Conservation (phyloP, 2,329 filamentous ascomycete species). For the Nothomitra cinnamomea region DNA sequence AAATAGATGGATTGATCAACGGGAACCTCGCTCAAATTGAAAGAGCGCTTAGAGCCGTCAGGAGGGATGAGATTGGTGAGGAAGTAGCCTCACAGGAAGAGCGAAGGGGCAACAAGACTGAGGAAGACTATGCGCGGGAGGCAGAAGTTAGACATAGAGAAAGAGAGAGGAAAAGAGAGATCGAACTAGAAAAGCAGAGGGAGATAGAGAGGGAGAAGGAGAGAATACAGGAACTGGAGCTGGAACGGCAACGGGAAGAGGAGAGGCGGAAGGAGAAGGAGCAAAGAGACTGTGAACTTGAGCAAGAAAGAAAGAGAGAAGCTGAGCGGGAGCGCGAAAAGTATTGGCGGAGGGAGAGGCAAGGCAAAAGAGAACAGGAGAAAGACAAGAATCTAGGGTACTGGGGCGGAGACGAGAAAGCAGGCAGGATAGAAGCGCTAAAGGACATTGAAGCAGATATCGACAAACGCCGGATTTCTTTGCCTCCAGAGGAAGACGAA, state of each 20-base stretch:
- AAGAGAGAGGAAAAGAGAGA: conserved; percentile 43
- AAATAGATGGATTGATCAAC: conserved; percentile 52
- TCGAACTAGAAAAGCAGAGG: conserved; percentile 39
- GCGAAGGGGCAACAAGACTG: conserved; percentile 49
- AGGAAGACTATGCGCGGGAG: conserved; percentile 55
- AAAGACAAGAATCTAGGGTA: conserved; percentile 12
- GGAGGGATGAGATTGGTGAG: conserved; percentile 49
- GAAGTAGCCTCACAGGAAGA: conserved; percentile 51
- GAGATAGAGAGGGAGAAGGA: conserved; percentile 44
- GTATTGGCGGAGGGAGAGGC: conserved; percentile 25
- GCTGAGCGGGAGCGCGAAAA: conserved; percentile 20
- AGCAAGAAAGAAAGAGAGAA: conserved; percentile 28
- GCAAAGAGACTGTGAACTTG: conserved; percentile 14
- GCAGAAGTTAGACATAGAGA: conserved; percentile 42
- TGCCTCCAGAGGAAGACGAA: conserved; percentile 31
- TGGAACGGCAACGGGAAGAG: conserved; percentile 21
- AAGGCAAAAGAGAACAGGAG: conserved; percentile 27
- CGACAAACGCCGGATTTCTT: conserved; percentile 5
- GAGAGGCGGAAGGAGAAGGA: conserved; percentile 32
- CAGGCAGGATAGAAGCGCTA: conserved; percentile 16
- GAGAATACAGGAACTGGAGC: conserved; percentile 33
- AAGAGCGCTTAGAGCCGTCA: conserved; percentile 48
- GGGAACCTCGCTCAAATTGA: conserved; percentile 47
- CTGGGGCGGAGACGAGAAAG: conserved; percentile 10
- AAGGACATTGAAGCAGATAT: conserved; percentile 1